Evolutionary conservation across 495 filamentous ascomycete species (phyloP).

Genomic region (Lasiosphaeria ovina): DNA sequence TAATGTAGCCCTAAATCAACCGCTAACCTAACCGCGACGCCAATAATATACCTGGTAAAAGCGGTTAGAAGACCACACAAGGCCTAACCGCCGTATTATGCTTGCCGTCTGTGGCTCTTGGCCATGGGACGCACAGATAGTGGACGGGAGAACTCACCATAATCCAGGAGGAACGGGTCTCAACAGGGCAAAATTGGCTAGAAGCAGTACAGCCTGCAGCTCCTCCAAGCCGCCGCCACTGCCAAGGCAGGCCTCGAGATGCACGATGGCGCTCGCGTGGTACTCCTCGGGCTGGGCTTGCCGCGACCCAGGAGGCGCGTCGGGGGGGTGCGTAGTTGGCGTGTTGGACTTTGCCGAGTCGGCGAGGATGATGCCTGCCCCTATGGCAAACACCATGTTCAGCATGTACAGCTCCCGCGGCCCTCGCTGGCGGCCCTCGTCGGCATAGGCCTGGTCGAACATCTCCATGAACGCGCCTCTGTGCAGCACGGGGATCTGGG

Average conservation of each 20-base stretch:
- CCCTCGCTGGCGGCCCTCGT: constrained; percentile 65
- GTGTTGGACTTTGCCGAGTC: constrained; percentile 39
- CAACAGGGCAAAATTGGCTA: constrained; percentile 88
- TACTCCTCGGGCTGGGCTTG: constrained; percentile 93
- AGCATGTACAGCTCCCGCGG: constrained; percentile 85
- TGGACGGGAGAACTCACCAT: constrained; percentile 50
- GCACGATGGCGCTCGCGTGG: constrained; percentile 88
- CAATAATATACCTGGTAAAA: constrained; percentile 71
- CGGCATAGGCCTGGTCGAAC: constrained; percentile 73
- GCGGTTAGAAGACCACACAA: constrained; percentile 6
- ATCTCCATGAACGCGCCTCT: constrained; percentile 81
- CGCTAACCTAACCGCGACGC: constrained; percentile 83
- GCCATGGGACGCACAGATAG: no score
- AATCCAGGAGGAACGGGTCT: constrained; percentile 88
- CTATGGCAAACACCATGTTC: constrained; percentile 98
- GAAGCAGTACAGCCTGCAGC: constrained; percentile 82
- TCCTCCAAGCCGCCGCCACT: constrained; percentile 83
- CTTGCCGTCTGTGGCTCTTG: no score
- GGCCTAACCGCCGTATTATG: neutral
- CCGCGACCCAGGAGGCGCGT: constrained; percentile 32
- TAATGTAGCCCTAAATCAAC: constrained; percentile 92
- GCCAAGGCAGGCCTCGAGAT: constrained; percentile 83
- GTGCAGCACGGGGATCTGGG: constrained; percentile 91
- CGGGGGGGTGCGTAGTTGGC: constrained; percentile 17
- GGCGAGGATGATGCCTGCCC: constrained; percentile 86